Conservation (phyloP, 1,284 basidiomycete species). For the Anthracocystis panici-leucophaei region DNA sequence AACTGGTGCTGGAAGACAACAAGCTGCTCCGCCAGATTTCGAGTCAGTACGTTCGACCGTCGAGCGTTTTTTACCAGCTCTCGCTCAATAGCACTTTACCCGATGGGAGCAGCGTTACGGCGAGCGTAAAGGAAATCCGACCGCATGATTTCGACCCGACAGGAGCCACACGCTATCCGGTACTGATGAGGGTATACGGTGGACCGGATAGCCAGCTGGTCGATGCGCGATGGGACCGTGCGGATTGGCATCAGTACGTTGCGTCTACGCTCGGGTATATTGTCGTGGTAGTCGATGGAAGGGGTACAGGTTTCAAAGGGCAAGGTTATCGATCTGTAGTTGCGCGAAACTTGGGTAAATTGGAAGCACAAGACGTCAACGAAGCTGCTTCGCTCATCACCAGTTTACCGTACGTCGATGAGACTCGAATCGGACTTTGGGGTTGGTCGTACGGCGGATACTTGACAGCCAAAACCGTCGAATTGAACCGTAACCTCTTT, state of each 20-base stretch:
- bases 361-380: conserved; percentile 88
- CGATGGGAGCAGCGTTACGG: conserved; percentile 72
- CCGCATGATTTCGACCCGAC: conserved; percentile 91
- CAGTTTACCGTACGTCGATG: conserved; percentile 79
- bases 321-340: conserved; percentile 84
- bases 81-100: conserved; percentile 39
- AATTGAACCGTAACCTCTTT: conserved; percentile 83
- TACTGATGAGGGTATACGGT: conserved; percentile 77
- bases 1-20: conserved; percentile 78
- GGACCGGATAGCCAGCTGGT: conserved; percentile 80
- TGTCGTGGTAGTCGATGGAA: conserved; percentile 86
- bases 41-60: conserved; percentile 79
- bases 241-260: conserved; percentile 84
- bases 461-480: conserved; percentile 55
- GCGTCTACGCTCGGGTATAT: conserved; percentile 86
- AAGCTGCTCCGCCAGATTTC: conserved; percentile 78
- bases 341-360: conserved; percentile 84
- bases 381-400: conserved; percentile 76
- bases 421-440: conserved; percentile 82
- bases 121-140: conserved; percentile 88
- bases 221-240: conserved; percentile 38
- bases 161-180: conserved; percentile 92
- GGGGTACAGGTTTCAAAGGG: conserved; percentile 94
- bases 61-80: conserved; percentile 72
- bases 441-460: conserved; percentile 66